These are phyloP conservation scores for Trichoderma gracile DNA, from an alignment of 2,329 filamentous ascomycete genomes.

Conservation along the genomic window DNA sequence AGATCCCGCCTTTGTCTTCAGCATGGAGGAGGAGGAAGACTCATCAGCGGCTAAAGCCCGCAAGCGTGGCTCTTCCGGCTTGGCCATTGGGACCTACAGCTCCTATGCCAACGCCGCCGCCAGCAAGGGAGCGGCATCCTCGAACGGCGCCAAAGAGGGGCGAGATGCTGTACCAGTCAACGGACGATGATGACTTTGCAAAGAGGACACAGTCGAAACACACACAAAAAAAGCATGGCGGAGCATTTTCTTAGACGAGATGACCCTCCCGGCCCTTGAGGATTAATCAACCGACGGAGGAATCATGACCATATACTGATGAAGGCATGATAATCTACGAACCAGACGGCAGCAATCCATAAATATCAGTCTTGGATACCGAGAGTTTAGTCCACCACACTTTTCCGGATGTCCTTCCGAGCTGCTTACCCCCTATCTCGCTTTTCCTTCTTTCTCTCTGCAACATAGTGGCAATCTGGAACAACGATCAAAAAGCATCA, in stretches of 20 bases:
- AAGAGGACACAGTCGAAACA: neutral
- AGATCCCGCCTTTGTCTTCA: slow-evolving; percentile 64
- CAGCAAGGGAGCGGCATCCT: slow-evolving; percentile 32
- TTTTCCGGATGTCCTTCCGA: slow-evolving; percentile 3
- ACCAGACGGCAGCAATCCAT: slow-evolving; percentile 17
- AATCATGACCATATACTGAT: slow-evolving; percentile 7
- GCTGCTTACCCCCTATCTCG: slow-evolving; percentile 5
- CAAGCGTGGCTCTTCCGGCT: slow-evolving; percentile 52
- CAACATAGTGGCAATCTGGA: slow-evolving; percentile 21
- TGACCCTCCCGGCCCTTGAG: slow-evolving; percentile 12
- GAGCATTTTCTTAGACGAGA: slow-evolving; percentile 21
- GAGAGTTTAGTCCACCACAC: slow-evolving; percentile 2
- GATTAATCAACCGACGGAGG: slow-evolving; percentile 18
- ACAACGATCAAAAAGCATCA: slow-evolving; percentile 21
- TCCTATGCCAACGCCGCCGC: slow-evolving; percentile 43
- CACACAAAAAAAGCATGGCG: neutral
- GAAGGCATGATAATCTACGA: slow-evolving; percentile 26
- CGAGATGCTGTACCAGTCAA: slow-evolving; percentile 36
- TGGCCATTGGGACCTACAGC: slow-evolving; percentile 43
- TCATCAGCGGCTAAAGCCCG: slow-evolving; percentile 47
- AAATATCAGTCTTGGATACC: slow-evolving; percentile 1
- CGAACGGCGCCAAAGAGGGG: slow-evolving; percentile 35
- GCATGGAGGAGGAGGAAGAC: slow-evolving; percentile 64
- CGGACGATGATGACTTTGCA: slow-evolving; percentile 35
- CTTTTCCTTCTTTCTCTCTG: neutral